These are phyloP conservation scores for Cydonia oblonga DNA, from an alignment of 331 rosid genomes.

Conservation along the genomic window DNA sequence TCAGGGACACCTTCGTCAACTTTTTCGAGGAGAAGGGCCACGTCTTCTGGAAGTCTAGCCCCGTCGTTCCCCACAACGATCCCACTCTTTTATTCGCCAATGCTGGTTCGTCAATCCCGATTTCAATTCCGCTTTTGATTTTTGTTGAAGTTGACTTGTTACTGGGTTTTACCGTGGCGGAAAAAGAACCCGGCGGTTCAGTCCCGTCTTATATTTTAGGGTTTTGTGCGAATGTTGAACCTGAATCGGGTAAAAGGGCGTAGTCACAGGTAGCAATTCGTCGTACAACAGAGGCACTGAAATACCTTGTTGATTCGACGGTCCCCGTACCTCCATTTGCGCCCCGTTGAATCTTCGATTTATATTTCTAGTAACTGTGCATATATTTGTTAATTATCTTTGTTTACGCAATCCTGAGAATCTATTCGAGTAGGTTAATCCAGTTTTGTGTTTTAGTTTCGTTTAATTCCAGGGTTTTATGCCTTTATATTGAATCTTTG, in stretches of 20 bases:
- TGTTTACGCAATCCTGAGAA: background rate
- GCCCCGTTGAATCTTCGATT: background rate
- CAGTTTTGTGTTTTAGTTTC: background rate
- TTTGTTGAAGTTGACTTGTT: background rate
- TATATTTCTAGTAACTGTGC: background rate
- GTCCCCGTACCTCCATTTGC: background rate
- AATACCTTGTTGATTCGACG: background rate
- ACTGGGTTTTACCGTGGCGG: background rate
- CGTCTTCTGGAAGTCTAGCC: slow-evolving; percentile 56
- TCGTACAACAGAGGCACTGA: too few species aligned
- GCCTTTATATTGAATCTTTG: background rate
- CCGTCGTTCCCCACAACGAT: slow-evolving; percentile 82
- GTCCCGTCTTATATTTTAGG: background rate
- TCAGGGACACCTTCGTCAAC: slow-evolving; percentile 51
- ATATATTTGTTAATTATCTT: background rate
- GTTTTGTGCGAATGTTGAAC: background rate
- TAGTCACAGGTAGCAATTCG: background rate
- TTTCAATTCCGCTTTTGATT: background rate
- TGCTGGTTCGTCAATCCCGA: slow-evolving; percentile 39
- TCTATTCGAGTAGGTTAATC: too few species aligned
- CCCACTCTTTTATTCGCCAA: slow-evolving; percentile 87
- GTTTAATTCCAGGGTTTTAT: background rate
- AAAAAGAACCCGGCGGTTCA: background rate
- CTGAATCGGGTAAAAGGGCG: background rate
- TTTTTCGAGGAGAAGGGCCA: slow-evolving; percentile 58